Evolutionary conservation across 306 rosid species (phyloP).

Genomic region (Alnus glutinosa): DNA sequence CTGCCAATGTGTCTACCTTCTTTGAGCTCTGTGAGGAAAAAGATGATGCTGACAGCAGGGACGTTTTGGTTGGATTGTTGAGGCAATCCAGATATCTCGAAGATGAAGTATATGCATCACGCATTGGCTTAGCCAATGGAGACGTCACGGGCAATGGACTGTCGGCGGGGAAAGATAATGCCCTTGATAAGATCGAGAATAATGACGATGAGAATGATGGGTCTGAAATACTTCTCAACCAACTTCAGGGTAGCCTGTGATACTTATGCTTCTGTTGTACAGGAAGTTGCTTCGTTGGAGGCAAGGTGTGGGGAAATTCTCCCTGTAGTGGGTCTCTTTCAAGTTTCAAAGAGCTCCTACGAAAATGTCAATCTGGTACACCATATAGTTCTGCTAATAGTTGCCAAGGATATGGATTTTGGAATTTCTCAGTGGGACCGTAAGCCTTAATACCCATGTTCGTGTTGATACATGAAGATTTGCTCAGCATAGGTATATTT

Average conservation of each 20-base stretch:
- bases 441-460: neutral
- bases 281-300: neutral
- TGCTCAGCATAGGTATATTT: constrained; percentile 9
- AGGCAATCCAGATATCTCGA: constrained; percentile 49
- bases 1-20: constrained; percentile 48
- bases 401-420: neutral
- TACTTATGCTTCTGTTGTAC: neutral
- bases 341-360: constrained; percentile 14
- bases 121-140: constrained; percentile 46
- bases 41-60: constrained; percentile 50
- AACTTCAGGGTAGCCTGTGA: constrained; percentile 48
- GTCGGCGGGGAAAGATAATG: constrained; percentile 24
- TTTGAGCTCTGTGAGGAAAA: constrained; percentile 56
- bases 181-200: constrained; percentile 22
- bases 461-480: neutral
- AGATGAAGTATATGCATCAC: constrained; percentile 51
- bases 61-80: constrained; percentile 54
- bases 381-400: neutral
- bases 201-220: constrained; percentile 40
- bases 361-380: neutral
- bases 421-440: neutral
- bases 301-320: constrained; percentile 5
- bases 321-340: constrained; percentile 5
- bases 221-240: constrained; percentile 56
- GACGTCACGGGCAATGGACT: constrained; percentile 25